phyloP scores from a whole-genome alignment of 768 basidiomycete genomes.

The Mycena vulgaris region DNA sequence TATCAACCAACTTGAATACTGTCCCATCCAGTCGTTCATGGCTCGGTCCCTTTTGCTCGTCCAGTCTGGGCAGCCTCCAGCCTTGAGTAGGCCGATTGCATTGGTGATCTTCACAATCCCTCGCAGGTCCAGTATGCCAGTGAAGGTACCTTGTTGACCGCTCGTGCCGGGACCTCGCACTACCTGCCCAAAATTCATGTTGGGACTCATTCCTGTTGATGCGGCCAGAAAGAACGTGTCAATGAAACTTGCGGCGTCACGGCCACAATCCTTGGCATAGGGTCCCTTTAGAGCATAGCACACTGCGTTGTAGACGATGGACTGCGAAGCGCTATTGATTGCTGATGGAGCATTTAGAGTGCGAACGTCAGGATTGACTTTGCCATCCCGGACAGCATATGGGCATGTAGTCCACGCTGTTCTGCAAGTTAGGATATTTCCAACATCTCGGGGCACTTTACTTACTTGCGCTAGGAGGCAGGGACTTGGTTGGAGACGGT shows the following conservation, averaged over 20 bases:
- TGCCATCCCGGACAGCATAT: conserved; percentile 66
- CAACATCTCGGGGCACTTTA: conserved; percentile 11
- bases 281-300: conserved; percentile 52
- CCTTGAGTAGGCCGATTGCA: conserved; percentile 59
- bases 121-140: conserved; percentile 69
- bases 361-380: conserved; percentile 70
- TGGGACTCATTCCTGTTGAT: conserved; percentile 65
- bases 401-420: conserved; percentile 59
- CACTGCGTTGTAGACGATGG: conserved; percentile 61
- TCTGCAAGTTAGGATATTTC: conserved; percentile 8
- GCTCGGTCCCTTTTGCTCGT: conserved; percentile 53
- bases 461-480: conserved; percentile 69
- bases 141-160: conserved; percentile 63
- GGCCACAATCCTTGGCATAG: conserved; percentile 48
- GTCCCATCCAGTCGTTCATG: conserved; percentile 60
- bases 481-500: conserved; percentile 62
- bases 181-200: conserved; percentile 69
- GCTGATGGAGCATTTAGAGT: conserved; percentile 59
- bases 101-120: conserved; percentile 67
- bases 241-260: conserved; percentile 55
- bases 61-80: conserved; percentile 57
- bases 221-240: conserved; percentile 63
- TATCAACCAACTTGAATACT: conserved; percentile 63
- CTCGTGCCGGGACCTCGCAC: conserved; percentile 65
- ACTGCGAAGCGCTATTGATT: conserved; percentile 59